A percentile compares a stretch with the other conserved stretches of the same genome.
Evolutionary conservation across 1,284 basidiomycete genomes (phyloP).

Genomic region (Coriolopsis trogii): DNA sequence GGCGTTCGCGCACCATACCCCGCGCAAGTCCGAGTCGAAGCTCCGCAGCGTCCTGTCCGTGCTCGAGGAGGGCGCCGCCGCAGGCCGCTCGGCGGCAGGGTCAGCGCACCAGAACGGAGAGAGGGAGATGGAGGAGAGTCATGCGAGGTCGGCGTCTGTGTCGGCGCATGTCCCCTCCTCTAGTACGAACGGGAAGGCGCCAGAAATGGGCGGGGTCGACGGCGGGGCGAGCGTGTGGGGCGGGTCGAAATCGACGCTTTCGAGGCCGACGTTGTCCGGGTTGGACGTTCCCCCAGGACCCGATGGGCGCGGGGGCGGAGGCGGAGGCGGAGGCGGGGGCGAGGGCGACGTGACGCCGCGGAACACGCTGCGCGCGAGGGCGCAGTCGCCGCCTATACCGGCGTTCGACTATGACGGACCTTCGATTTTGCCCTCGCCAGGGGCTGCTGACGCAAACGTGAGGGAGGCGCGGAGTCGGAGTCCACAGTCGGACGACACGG

Average conservation of each 20-base stretch:
- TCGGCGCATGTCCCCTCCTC: background rate
- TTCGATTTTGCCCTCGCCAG: too few species aligned
- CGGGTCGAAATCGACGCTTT: background rate
- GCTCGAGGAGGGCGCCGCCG: slow-evolving; percentile 52
- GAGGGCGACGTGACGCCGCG: slow-evolving; percentile 51
- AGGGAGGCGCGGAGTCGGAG: slow-evolving; percentile 12
- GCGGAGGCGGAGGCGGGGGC: slow-evolving; percentile 34
- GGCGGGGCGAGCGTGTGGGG: slow-evolving; percentile 19
- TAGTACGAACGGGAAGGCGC: slow-evolving; percentile 13
- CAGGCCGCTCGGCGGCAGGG: slow-evolving; percentile 36
- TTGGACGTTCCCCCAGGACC: background rate
- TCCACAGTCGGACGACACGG: slow-evolving; percentile 27
- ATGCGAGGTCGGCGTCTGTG: slow-evolving; percentile 16
- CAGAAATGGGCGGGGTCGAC: slow-evolving; percentile 38
- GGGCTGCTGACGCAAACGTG: too few species aligned
- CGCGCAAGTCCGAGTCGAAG: slow-evolving; percentile 67
- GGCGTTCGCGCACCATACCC: slow-evolving; percentile 37
- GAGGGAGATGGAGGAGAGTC: slow-evolving; percentile 15
- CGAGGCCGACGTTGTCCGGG: background rate
- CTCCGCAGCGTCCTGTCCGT: slow-evolving; percentile 65
- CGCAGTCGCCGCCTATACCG: slow-evolving; percentile 33
- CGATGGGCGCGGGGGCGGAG: too few species aligned
- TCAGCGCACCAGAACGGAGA: slow-evolving; percentile 36
- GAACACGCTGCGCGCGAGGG: slow-evolving; percentile 43
- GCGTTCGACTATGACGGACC: slow-evolving; percentile 22